Evolutionary conservation across 495 filamentous ascomycete species (phyloP).

Genomic region (Gamarada debralockiae): DNA sequence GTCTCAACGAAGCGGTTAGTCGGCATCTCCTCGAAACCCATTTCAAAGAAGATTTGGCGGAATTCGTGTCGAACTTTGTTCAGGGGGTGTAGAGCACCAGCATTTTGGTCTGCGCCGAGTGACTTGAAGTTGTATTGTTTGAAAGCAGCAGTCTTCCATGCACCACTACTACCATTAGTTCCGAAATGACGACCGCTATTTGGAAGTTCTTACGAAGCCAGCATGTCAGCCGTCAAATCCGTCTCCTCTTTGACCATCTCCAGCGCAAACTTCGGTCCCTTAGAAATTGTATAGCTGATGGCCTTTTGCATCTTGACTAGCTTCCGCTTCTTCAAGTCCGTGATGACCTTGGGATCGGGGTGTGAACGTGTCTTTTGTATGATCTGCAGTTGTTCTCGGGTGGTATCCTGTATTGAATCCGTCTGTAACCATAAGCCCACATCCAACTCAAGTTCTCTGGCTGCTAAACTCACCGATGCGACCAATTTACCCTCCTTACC

Average conservation of each 20-base stretch:
- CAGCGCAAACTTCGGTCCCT: conserved; percentile 80
- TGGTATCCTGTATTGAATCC: conserved; percentile 73
- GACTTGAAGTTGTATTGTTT: conserved; percentile 99
- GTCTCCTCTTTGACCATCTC: conserved; percentile 92
- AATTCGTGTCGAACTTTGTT: conserved; percentile 95
- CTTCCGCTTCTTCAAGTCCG: conserved; percentile 86
- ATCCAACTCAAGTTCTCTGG: conserved; percentile 25
- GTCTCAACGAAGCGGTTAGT: conserved; percentile 85
- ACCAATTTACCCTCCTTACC: conserved; percentile 63
- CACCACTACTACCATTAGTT: conserved; percentile 42
- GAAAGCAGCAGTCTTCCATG: conserved; percentile 82
- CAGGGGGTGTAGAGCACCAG: conserved; percentile 89
- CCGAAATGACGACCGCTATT: not conserved
- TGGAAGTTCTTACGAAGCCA: conserved; percentile 48
- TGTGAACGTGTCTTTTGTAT: conserved; percentile 66
- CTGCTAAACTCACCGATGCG: conserved; percentile 20
- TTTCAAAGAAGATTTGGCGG: conserved; percentile 95
- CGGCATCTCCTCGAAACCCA: conserved; percentile 83
- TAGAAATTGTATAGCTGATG: conserved; percentile 76
- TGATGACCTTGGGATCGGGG: conserved; percentile 64
- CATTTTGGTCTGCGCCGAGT: conserved; percentile 69
- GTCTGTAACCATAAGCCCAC: conserved; percentile 34
- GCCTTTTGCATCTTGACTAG: conserved; percentile 76
- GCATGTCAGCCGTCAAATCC: conserved; percentile 91
- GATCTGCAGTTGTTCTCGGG: conserved; percentile 64